phyloP scores from a whole-genome alignment of 352 stramenopile genomes.

The Thalassiosira hispida region DNA sequence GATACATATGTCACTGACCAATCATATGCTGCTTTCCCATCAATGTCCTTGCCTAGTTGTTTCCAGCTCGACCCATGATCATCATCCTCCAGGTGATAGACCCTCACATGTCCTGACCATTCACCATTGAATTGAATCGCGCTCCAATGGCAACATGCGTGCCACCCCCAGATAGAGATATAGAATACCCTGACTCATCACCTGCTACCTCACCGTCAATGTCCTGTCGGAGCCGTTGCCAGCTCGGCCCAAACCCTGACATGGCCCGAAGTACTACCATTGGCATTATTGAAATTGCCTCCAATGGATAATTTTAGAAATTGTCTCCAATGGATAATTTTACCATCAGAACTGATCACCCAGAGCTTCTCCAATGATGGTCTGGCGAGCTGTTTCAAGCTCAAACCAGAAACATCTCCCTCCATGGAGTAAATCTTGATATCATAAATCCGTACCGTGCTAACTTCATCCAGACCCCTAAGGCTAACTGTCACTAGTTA shows the following conservation, averaged over 20 bases:
- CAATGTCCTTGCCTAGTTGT: constrained; percentile 12
- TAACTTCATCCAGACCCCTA: too few species aligned
- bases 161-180: constrained; percentile 24
- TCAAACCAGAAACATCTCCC: too few species aligned
- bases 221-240: background rate
- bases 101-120: constrained; percentile 8
- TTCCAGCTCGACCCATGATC: constrained; percentile 6
- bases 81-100: constrained; percentile 6
- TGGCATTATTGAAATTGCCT: constrained; percentile 17
- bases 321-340: too few species aligned
- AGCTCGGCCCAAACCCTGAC: background rate
- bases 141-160: background rate
- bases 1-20: constrained; percentile 1
- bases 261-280: background rate
- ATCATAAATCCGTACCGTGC: too few species aligned
- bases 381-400: too few species aligned
- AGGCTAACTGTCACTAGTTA: too few species aligned
- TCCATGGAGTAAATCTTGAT: too few species aligned
- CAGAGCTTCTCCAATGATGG: too few species aligned
- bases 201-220: constrained; percentile 1
- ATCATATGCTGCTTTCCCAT: constrained; percentile 17
- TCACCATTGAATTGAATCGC: background rate
- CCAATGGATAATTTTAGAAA: background rate
- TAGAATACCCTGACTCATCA: constrained; percentile 8
- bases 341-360: too few species aligned